phyloP scores from a whole-genome alignment of 2,329 filamentous ascomycete species.

The Aspergillus pseudoterreus region DNA sequence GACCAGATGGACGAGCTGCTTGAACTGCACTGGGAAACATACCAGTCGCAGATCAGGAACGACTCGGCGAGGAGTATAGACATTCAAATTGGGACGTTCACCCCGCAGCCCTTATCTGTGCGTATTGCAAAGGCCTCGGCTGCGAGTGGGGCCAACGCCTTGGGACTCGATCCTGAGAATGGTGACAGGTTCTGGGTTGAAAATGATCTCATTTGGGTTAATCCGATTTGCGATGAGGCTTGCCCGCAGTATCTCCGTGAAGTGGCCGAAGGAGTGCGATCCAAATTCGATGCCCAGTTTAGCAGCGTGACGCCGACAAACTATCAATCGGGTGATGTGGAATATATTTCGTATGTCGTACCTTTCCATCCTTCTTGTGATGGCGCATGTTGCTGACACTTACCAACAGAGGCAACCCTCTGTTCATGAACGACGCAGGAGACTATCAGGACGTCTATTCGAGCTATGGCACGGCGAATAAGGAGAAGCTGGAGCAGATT shows the following conservation, averaged over 20 bases:
- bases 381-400: background rate
- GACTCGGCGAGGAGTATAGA: constrained; percentile 1
- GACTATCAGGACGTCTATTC: constrained; percentile 11
- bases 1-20: constrained; percentile 3
- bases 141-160: constrained; percentile 5
- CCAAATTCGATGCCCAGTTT: constrained; percentile 1
- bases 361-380: background rate
- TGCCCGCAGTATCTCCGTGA: constrained; percentile 6
- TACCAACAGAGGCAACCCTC: constrained; percentile 1
- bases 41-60: constrained; percentile 6
- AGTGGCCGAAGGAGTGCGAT: background rate
- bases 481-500: constrained; percentile 2
- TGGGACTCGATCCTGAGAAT: constrained; percentile 7
- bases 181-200: constrained; percentile 11
- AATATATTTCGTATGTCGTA: background rate
- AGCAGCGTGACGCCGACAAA: constrained; percentile 2
- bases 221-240: constrained; percentile 4
- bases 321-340: constrained; percentile 4
- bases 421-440: constrained; percentile 11
- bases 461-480: constrained; percentile 7
- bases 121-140: constrained; percentile 1
- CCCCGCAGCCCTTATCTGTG: constrained; percentile 7
- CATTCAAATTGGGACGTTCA: constrained; percentile 7
- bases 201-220: constrained; percentile 9
- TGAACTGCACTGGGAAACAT: constrained; percentile 4